Conservation (phyloP, 352 stramenopile species). For the Blastocystis sp. region DNA sequence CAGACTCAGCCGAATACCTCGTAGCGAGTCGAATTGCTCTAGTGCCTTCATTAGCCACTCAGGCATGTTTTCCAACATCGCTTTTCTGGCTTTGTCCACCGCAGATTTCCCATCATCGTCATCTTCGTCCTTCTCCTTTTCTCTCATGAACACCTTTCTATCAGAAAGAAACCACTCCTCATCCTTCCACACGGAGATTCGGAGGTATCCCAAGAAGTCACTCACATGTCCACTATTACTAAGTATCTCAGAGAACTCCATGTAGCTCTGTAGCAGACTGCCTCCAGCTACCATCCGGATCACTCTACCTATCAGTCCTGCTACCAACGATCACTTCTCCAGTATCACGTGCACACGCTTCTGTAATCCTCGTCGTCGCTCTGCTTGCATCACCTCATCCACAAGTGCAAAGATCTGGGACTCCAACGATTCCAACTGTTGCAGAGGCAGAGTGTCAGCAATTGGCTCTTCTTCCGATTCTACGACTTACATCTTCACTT, state of each 20-base stretch:
- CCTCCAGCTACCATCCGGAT: neutral
- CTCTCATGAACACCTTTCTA: neutral
- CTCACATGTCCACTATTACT: neutral
- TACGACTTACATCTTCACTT: too few species aligned
- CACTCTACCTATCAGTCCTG: neutral
- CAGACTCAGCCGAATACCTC: neutral
- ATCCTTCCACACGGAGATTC: neutral
- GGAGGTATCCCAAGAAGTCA: neutral
- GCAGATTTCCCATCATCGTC: neutral
- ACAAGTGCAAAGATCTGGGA: neutral
- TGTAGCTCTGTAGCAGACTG: neutral
- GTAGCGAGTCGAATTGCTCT: conserved; percentile 8
- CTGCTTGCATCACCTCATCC: neutral
- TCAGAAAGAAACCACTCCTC: conserved; percentile 28
- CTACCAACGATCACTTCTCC: neutral
- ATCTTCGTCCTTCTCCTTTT: neutral
- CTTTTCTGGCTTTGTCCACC: neutral
- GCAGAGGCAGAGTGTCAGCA: neutral
- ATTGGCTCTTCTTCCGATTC: neutral
- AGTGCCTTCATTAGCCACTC: neutral
- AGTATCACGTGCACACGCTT: neutral
- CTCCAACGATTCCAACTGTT: neutral
- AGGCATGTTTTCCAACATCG: neutral
- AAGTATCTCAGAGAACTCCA: neutral
- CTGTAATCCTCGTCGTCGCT: neutral